These are phyloP conservation scores for Phytophthora hibernalis DNA, from an alignment of 352 stramenopile species.

Conservation along the genomic window DNA sequence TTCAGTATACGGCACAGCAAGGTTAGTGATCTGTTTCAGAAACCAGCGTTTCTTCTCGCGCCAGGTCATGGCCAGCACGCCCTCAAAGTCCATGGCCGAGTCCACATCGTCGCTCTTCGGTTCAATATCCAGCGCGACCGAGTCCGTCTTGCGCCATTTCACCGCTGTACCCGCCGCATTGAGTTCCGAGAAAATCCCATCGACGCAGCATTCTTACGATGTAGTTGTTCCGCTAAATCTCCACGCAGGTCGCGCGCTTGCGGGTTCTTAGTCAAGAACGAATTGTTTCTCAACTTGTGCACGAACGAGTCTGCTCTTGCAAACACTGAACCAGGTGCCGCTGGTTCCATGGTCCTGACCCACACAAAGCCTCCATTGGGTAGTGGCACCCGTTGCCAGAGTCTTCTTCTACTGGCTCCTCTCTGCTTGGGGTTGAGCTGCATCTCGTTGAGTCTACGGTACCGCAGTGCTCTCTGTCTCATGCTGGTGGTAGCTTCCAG, in stretches of 20 bases:
- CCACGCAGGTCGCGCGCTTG: slow-evolving; percentile 47
- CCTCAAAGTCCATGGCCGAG: slow-evolving; percentile 62
- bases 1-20: slow-evolving; percentile 69
- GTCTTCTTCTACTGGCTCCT: slow-evolving; percentile 51
- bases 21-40: slow-evolving; percentile 62
- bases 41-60: slow-evolving; percentile 84
- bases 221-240: slow-evolving; percentile 69
- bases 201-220: slow-evolving; percentile 76
- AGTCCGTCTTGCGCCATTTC: slow-evolving; percentile 60
- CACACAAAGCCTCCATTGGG: slow-evolving; percentile 69
- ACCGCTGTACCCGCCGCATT: slow-evolving; percentile 54
- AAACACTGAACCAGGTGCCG: slow-evolving; percentile 23
- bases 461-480: slow-evolving; percentile 64
- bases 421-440: slow-evolving; percentile 73
- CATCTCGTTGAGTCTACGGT: slow-evolving; percentile 73
- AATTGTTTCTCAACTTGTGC: slow-evolving; percentile 63
- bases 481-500: slow-evolving; percentile 47
- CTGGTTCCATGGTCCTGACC: slow-evolving; percentile 55
- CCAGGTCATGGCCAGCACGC: slow-evolving; percentile 72
- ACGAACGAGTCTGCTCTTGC: slow-evolving; percentile 55
- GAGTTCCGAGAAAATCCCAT: slow-evolving; percentile 76
- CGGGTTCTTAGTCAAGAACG: slow-evolving; percentile 64
- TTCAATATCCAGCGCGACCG: slow-evolving; percentile 55
- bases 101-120: slow-evolving; percentile 35
- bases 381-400: slow-evolving; percentile 71